phyloP scores from a whole-genome alignment of 352 stramenopile genomes.

The Saprolegnia parasitica region DNA sequence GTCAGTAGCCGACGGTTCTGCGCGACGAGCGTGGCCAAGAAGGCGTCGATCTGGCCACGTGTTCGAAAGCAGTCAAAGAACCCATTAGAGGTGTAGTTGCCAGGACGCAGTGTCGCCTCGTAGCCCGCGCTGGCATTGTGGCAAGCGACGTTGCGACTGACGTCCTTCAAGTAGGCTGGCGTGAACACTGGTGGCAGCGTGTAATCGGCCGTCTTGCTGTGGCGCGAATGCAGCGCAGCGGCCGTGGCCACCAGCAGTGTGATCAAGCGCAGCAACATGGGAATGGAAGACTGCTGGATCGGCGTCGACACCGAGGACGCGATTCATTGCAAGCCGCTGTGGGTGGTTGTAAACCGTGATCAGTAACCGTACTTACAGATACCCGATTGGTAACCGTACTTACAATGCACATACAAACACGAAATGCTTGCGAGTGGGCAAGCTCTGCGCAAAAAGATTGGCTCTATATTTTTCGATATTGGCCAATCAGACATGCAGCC shows the following conservation, averaged over 20 bases:
- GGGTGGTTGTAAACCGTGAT: too few relatives aligned
- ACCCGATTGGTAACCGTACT: too few relatives aligned
- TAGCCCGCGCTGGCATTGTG: conserved; percentile 15
- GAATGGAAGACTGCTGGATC: too few relatives aligned
- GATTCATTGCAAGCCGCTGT: too few relatives aligned
- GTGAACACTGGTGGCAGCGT: neutral
- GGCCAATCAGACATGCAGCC: too few relatives aligned
- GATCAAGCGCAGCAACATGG: too few relatives aligned
- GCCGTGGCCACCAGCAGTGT: neutral
- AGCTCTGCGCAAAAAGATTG: too few relatives aligned
- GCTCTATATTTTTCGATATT: too few relatives aligned
- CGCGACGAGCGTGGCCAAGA: conserved; percentile 30
- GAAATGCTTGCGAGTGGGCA: too few relatives aligned
- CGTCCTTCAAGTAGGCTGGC: neutral
- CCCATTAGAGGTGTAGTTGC: conserved; percentile 32
- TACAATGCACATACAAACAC: too few relatives aligned
- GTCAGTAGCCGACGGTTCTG: conserved; percentile 11
- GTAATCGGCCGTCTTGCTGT: neutral
- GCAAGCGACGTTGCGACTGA: neutral
- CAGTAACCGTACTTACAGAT: too few relatives aligned
- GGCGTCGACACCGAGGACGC: too few relatives aligned
- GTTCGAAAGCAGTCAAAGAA: conserved; percentile 41
- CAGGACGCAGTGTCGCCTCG: neutral
- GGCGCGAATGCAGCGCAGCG: neutral
- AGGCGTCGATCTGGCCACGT: conserved; percentile 30